Conservation (phyloP, 1,284 basidiomycete species). For the Apiotrichum domesticum region DNA sequence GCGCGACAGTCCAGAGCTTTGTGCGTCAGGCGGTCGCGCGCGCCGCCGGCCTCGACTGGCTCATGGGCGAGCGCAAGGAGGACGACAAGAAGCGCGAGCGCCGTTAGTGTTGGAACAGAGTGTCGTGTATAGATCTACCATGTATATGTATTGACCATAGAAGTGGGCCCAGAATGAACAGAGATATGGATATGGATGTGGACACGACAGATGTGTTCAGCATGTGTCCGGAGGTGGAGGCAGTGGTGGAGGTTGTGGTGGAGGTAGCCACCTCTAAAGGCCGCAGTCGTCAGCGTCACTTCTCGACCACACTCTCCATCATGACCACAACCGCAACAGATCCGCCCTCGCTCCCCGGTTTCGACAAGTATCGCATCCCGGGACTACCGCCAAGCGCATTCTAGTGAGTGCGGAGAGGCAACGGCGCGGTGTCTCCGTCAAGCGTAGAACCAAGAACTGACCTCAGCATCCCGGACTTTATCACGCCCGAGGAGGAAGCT, state of each 20-base stretch:
- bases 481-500: slow-evolving; percentile 69
- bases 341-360: slow-evolving; percentile 8
- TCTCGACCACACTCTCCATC: background rate
- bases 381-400: slow-evolving; percentile 30
- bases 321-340: background rate
- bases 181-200: too few species aligned
- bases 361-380: slow-evolving; percentile 20
- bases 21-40: slow-evolving; percentile 31
- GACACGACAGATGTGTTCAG: too few species aligned
- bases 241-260: too few species aligned
- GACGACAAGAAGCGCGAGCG: background rate
- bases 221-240: too few species aligned
- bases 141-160: too few species aligned
- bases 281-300: background rate
- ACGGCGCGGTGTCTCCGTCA: too few species aligned
- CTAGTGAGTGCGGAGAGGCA: slow-evolving; percentile 21
- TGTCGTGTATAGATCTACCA: too few species aligned
- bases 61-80: slow-evolving; percentile 19
- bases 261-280: too few species aligned
- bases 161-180: too few species aligned
- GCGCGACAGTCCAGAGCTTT: slow-evolving; percentile 30
- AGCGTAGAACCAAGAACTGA: background rate
- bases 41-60: slow-evolving; percentile 36
- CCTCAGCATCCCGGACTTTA: slow-evolving; percentile 69
- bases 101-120: too few species aligned